A percentile compares a stretch with the other conserved stretches of the same genome.
Evolutionary conservation across 306 rosid species (phyloP).

Genomic region (Sophora flavescens): DNA sequence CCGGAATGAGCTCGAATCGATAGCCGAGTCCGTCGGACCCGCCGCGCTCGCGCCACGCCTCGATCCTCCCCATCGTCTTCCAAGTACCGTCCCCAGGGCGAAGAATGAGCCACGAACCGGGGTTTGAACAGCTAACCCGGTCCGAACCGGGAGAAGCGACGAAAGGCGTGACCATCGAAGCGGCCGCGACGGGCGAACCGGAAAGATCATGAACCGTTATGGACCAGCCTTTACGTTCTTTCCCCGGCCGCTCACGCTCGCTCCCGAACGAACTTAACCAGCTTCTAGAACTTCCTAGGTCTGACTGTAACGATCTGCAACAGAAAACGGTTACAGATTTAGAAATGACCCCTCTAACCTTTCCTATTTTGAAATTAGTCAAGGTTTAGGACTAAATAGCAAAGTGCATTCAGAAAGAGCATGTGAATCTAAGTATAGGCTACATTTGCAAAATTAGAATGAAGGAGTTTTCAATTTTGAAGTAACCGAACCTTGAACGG

Average conservation of each 20-base stretch:
- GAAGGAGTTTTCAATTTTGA: neutral
- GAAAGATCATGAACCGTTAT: conserved; percentile 78
- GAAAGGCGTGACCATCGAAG: conserved; percentile 79
- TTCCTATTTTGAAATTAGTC: neutral
- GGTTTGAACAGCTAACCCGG: conserved; percentile 76
- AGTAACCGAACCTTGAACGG: conserved; percentile 67
- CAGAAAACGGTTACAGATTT: conserved; percentile 38
- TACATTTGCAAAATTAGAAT: neutral
- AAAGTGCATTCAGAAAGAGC: conserved; percentile 18
- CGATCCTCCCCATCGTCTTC: conserved; percentile 81
- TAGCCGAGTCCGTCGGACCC: conserved; percentile 72
- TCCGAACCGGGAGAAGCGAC: conserved; percentile 80
- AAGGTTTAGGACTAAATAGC: conserved; percentile 12
- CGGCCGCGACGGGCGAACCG: conserved; percentile 78
- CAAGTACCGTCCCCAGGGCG: conserved; percentile 74
- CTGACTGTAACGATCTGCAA: conserved; percentile 67
- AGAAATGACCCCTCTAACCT: conserved; percentile 6
- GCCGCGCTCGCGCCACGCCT: conserved; percentile 85
- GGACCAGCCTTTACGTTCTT: conserved; percentile 82
- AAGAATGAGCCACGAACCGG: conserved; percentile 80
- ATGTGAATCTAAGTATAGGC: conserved; percentile 9
- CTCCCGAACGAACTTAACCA: conserved; percentile 80
- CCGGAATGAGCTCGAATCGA: conserved; percentile 72
- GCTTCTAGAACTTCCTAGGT: conserved; percentile 53
- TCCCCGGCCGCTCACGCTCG: conserved; percentile 75